Conservation (phyloP, 75 land plant genomes). For the Ceratopteris richardii region DNA sequence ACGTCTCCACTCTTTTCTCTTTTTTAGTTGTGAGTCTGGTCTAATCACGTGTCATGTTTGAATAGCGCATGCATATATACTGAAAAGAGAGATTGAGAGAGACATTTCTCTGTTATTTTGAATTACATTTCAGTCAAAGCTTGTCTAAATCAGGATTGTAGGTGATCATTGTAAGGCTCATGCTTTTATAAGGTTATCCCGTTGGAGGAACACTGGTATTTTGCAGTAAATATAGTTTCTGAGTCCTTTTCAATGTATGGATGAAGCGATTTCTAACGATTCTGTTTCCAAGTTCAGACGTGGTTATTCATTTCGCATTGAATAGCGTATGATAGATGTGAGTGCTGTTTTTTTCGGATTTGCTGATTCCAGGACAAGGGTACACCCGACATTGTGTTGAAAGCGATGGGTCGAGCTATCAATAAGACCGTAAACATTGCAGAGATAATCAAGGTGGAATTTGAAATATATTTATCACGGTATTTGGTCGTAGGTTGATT, state of each 20-base stretch:
- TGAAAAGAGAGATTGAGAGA: too few relatives aligned
- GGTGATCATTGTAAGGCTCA: too few relatives aligned
- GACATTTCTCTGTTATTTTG: too few relatives aligned
- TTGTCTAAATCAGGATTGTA: too few relatives aligned
- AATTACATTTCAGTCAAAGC: too few relatives aligned
- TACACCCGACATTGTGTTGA: constrained; percentile 51
- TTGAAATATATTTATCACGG: neutral
- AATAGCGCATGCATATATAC: too few relatives aligned
- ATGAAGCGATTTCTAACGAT: neutral
- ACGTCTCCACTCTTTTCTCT: neutral
- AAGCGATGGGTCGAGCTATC: constrained; percentile 82
- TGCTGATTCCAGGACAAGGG: constrained; percentile 50
- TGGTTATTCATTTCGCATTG: neutral
- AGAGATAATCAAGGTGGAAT: constrained; percentile 53
- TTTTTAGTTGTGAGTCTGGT: neutral
- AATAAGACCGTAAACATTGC: constrained; percentile 68
- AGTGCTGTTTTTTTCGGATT: neutral
- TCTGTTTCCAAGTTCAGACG: neutral
- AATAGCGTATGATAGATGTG: neutral
- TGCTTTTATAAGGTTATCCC: too few relatives aligned
- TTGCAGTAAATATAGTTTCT: neutral
- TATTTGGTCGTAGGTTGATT: too few relatives aligned
- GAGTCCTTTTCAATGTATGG: neutral
- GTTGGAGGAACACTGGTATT: too few relatives aligned
- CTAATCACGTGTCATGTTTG: neutral